These are phyloP conservation scores for Ceratocystiopsis sp. DNA, from an alignment of 2,329 filamentous ascomycete genomes.

Conservation along the genomic window DNA sequence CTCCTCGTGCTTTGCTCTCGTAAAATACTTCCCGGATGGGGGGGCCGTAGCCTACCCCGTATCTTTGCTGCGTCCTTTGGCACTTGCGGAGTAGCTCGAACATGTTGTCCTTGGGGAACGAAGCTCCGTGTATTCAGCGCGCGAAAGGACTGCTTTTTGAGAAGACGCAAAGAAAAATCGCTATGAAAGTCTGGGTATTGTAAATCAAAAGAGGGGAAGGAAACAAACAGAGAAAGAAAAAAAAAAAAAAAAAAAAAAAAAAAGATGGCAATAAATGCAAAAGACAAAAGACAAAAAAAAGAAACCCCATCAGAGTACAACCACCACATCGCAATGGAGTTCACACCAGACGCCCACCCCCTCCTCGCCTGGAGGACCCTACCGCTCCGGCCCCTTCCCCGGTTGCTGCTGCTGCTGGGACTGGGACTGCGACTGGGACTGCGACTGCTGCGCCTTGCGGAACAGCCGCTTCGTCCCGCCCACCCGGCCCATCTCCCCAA, in stretches of 20 bases:
- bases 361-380: no score
- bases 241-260: background rate
- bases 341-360: no score
- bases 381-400: no score
- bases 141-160: background rate
- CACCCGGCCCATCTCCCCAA: slow-evolving; percentile 55
- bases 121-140: background rate
- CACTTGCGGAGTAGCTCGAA: no score
- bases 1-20: no score
- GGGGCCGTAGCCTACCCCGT: no score
- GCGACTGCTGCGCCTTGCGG: slow-evolving; percentile 16
- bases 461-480: slow-evolving; percentile 60
- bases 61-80: no score
- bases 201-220: background rate
- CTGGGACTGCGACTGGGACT: no score
- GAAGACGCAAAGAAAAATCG: background rate
- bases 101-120: no score
- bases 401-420: no score
- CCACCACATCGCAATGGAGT: no score
- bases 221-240: background rate
- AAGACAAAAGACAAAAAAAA: background rate
- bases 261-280: background rate
- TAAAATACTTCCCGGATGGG: no score
- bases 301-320: background rate
- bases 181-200: slow-evolving; percentile 3